These are phyloP conservation scores for Colletotrichum sublineola DNA, from an alignment of 2,329 filamentous ascomycete species.

Conservation along the genomic window DNA sequence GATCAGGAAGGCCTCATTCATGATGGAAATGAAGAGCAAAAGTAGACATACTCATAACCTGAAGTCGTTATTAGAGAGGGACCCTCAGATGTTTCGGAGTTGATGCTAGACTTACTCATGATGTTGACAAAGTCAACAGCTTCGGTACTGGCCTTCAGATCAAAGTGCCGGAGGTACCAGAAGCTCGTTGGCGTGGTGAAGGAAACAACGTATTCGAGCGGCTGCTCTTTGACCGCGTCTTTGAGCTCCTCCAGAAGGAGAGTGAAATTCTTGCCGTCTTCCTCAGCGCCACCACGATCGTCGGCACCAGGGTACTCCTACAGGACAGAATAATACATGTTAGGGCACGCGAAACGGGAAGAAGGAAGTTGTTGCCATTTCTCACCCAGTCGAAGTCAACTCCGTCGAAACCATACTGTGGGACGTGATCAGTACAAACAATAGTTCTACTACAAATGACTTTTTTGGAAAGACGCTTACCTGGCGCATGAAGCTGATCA, in stretches of 20 bases:
- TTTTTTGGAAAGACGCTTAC: too few relatives aligned
- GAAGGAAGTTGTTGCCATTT: too few relatives aligned
- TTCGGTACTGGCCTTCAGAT: constrained; percentile 36
- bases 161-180: constrained; percentile 50
- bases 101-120: too few relatives aligned
- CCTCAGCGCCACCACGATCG: constrained; percentile 43
- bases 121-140: constrained; percentile 28
- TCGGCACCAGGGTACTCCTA: constrained; percentile 38
- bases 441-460: too few relatives aligned
- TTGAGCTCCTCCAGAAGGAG: constrained; percentile 45
- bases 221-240: constrained; percentile 31
- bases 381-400: constrained; percentile 41
- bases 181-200: constrained; percentile 47
- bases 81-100: too few relatives aligned
- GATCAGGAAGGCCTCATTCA: too few relatives aligned
- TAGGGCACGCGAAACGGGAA: too few relatives aligned
- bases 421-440: too few relatives aligned
- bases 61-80: too few relatives aligned
- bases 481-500: constrained; percentile 27
- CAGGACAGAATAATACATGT: not conserved
- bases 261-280: constrained; percentile 45
- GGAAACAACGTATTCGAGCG: constrained; percentile 43
- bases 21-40: too few relatives aligned
- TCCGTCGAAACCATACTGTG: constrained; percentile 36
- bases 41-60: too few relatives aligned